Percentiles rank a stretch among this genome's conserved stretches.
Evolutionary conservation across 1,284 basidiomycete genomes (phyloP).

Genomic region (Dichomitus squalens): DNA sequence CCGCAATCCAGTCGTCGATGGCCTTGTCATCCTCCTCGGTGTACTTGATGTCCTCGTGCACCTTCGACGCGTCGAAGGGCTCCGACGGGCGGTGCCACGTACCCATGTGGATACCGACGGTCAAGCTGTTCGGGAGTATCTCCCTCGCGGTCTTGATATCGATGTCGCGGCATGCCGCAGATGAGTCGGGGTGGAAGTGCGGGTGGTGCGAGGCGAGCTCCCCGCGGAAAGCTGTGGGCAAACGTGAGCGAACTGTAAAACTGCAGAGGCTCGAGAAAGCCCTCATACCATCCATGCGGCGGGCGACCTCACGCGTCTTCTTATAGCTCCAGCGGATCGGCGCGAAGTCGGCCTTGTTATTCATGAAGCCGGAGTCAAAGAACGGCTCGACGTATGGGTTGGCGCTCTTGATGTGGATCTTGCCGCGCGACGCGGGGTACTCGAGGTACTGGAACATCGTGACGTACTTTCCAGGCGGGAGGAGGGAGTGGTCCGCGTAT

Average conservation of each 20-base stretch:
- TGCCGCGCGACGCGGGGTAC: constrained; percentile 69
- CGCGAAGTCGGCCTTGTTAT: constrained; percentile 75
- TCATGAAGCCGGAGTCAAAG: constrained; percentile 78
- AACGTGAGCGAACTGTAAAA: neutral
- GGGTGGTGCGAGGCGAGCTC: constrained; percentile 74
- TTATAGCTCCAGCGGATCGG: constrained; percentile 78
- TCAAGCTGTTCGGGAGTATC: constrained; percentile 60
- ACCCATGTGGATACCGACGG: constrained; percentile 75
- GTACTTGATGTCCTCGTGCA: constrained; percentile 68
- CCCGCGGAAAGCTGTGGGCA: constrained; percentile 58
- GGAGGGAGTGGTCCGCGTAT: constrained; percentile 68
- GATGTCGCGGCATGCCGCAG: constrained; percentile 60
- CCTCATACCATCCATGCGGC: constrained; percentile 64
- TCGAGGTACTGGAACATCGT: constrained; percentile 78
- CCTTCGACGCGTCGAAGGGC: constrained; percentile 54
- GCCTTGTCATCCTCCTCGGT: constrained; percentile 66
- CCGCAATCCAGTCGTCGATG: constrained; percentile 67
- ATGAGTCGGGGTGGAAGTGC: constrained; percentile 70
- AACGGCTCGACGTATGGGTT: constrained; percentile 65
- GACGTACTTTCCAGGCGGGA: constrained; percentile 72
- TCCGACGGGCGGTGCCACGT: constrained; percentile 65
- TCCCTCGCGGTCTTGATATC: constrained; percentile 71
- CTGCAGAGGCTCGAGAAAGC: neutral
- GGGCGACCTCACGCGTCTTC: constrained; percentile 71
- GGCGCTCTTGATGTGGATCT: constrained; percentile 64